Base-by-base conservation (phyloP, 345 rosid genomes). In the Rhizophora apiculata region DNA sequence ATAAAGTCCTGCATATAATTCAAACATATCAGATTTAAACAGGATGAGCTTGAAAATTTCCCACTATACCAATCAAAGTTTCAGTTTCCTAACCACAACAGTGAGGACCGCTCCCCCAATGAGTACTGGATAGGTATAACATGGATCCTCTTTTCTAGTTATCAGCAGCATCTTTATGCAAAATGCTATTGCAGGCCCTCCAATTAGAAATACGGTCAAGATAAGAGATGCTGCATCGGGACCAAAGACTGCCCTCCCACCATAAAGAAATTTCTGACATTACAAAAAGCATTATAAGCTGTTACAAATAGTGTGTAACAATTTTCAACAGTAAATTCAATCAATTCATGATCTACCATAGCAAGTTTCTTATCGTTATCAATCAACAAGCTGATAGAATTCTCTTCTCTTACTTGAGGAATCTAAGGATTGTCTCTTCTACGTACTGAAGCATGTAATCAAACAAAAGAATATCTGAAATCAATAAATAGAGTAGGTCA, bases 241-340 rank as follows among this genome's bases (percentile, higher is more conserved):
- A 71, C 98, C 98, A 56, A 91, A 82, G 10, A 94, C 83, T 22
- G 87, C 62, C 81, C 97, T 89, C 68, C 98, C 98, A 48, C 97
- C 96, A 54, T 94, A 91, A 32, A 78, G 70, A 66, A 94, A 94
- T 86, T 76, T 89, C 98, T 94, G 72, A 30, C 67, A 84, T 22
- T 15, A 22, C 26, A 27, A 3, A 43, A 4, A 55, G 60, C 60
- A 8, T 22, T 21, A 27, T 56, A 10, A 56, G 30, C 16, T 56
- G 24, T 24, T 1, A 56, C 49, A 15, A 8, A 15, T 27, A 22
- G 16, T 3, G 29, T 10, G 22, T 7, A 10, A 9, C 60, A 56
- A 56, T 22, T 56, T 55, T 43, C 49, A 43, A 15, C 49, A 13
- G 49, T 5, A 43, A 13, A 43, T 43, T 43, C 49, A 13, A 43